These are phyloP conservation scores for Chamaecyparis obtusa DNA, from an alignment of 75 land plant species.

Conservation along the genomic window DNA sequence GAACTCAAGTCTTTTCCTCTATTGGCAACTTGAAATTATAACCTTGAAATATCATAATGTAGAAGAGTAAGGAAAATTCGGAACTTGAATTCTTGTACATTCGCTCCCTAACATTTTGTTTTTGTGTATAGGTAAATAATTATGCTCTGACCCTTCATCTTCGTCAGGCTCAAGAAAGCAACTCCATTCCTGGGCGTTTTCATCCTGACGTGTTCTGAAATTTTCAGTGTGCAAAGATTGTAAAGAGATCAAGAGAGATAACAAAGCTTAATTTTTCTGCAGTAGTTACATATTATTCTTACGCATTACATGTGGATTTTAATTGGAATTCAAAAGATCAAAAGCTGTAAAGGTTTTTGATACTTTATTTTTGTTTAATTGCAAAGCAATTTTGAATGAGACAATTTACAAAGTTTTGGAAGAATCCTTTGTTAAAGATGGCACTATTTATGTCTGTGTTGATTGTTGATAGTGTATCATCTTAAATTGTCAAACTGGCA, in stretches of 20 bases:
- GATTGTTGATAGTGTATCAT: no score
- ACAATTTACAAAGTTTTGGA: not conserved
- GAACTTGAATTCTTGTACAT: not conserved
- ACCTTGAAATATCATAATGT: not conserved
- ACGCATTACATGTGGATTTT: not conserved
- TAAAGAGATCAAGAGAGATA: not conserved
- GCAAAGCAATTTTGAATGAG: not conserved
- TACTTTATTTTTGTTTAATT: not conserved
- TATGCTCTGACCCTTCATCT: constrained; percentile 29
- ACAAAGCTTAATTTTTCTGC: not conserved
- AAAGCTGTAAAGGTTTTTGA: constrained; percentile 5
- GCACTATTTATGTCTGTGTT: no score
- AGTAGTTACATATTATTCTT: not conserved
- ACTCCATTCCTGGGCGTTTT: constrained; percentile 31
- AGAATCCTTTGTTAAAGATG: not conserved
- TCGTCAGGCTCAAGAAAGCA: constrained; percentile 22
- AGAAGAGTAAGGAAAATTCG: not conserved
- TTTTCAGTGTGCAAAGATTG: not conserved
- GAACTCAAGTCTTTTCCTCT: no score
- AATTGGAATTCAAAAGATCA: not conserved
- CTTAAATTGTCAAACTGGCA: no score
- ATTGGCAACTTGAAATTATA: no score
- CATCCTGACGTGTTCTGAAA: constrained; percentile 35
- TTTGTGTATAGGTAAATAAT: constrained; percentile 23
- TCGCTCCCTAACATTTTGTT: constrained; percentile 3